These are phyloP conservation scores for Hirsutella minnesotensis DNA, from an alignment of 2,329 filamentous ascomycete species.

Conservation along the genomic window DNA sequence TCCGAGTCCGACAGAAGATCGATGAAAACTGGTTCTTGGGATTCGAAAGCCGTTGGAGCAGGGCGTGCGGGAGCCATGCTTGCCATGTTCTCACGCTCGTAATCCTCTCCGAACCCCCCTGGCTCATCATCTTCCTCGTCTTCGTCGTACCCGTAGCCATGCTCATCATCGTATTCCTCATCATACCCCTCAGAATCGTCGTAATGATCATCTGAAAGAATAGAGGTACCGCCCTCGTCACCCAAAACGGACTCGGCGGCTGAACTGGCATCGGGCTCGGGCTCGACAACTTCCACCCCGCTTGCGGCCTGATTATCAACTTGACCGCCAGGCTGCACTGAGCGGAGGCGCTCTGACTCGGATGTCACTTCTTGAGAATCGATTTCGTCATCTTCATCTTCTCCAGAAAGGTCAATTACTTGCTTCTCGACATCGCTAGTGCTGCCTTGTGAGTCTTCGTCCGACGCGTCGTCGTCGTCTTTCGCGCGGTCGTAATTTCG, in stretches of 20 bases:
- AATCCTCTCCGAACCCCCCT: conserved; percentile 1
- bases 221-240: background rate
- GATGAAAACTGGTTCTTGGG: conserved; percentile 30
- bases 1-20: conserved; percentile 35
- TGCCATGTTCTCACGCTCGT: no score
- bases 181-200: conserved; percentile 2
- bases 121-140: conserved; percentile 3
- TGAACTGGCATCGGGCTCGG: background rate
- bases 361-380: background rate
- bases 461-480: conserved; percentile 18
- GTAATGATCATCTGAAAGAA: background rate
- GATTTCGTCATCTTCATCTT: conserved; percentile 5
- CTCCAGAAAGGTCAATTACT: conserved; percentile 13
- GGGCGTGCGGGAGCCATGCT: background rate
- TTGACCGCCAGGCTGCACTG: background rate
- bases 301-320: background rate
- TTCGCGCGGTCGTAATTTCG: conserved; percentile 19
- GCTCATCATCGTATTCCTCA: background rate
- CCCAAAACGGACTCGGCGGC: background rate
- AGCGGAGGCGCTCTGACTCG: background rate
- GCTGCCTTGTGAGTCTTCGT: conserved; percentile 6
- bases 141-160: background rate
- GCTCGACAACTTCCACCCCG: background rate
- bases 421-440: conserved; percentile 7
- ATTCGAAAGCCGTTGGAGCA: conserved; percentile 6